phyloP scores from a whole-genome alignment of 352 stramenopile genomes.

The Thalassiosira ordinaria region DNA sequence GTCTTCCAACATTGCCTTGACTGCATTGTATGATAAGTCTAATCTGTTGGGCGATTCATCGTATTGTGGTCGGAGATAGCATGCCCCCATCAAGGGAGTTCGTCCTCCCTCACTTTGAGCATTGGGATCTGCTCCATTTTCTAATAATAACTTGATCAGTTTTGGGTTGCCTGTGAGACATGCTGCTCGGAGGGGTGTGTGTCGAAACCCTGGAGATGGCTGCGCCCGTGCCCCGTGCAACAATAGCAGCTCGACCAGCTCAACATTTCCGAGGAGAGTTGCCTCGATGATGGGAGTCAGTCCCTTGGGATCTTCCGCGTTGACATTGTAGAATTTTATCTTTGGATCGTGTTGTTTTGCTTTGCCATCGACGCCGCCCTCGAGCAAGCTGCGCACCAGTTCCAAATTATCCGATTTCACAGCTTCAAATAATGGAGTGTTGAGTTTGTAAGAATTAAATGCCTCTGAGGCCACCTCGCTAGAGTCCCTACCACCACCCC shows the following conservation, averaged over 20 bases:
- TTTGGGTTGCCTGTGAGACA: slow-evolving; percentile 47
- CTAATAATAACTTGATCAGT: slow-evolving; percentile 45
- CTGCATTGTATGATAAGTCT: slow-evolving; percentile 35
- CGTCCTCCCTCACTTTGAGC: slow-evolving; percentile 44
- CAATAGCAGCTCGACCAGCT: slow-evolving; percentile 45
- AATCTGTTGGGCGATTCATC: slow-evolving; percentile 23
- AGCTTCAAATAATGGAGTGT: slow-evolving; percentile 52
- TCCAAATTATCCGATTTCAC: slow-evolving; percentile 46
- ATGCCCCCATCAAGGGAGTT: slow-evolving; percentile 65
- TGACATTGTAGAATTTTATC: slow-evolving; percentile 46
- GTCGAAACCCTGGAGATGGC: slow-evolving; percentile 48
- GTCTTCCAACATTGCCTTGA: slow-evolving; percentile 50
- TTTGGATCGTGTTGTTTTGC: slow-evolving; percentile 8
- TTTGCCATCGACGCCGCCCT: neutral
- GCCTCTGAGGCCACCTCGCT: neutral
- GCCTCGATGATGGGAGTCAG: slow-evolving; percentile 59
- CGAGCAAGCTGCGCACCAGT: slow-evolving; percentile 30
- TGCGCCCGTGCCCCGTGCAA: slow-evolving; percentile 33
- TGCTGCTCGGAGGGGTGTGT: slow-evolving; percentile 54
- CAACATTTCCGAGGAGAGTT: slow-evolving; percentile 39
- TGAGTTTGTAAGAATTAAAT: slow-evolving; percentile 42
- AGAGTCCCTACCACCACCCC: too few species aligned
- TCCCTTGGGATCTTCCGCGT: slow-evolving; percentile 48
- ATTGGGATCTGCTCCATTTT: slow-evolving; percentile 59
- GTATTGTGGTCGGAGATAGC: slow-evolving; percentile 49